Percentiles rank a stretch among this genome's conserved stretches.
Conservation (phyloP, 352 stramenopile genomes). For the Globisporangium acanthophoron region DNA sequence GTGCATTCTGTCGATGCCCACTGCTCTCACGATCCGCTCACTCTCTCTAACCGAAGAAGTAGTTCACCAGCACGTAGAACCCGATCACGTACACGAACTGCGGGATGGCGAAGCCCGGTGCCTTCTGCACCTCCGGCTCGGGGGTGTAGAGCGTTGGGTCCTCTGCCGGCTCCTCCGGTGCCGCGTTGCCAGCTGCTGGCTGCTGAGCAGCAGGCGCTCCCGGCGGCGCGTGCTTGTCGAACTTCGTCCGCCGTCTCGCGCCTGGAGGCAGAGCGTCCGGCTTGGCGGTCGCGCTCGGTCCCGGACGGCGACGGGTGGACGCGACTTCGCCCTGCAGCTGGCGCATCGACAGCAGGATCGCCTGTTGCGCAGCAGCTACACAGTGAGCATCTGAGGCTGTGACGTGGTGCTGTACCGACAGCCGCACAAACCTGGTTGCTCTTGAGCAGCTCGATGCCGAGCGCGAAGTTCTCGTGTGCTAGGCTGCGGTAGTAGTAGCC, state of each 20-base stretch:
- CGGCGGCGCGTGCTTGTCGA: conserved; percentile 41
- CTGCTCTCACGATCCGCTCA: background rate
- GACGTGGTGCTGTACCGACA: background rate
- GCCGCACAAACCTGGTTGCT: conserved; percentile 55
- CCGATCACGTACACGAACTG: conserved; percentile 61
- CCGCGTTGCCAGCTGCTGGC: background rate
- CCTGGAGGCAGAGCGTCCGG: conserved; percentile 42
- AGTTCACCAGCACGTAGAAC: conserved; percentile 67
- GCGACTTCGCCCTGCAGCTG: conserved; percentile 73
- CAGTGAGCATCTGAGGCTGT: background rate
- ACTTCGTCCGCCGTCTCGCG: conserved; percentile 58
- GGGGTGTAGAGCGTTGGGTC: conserved; percentile 42
- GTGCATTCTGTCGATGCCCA: background rate
- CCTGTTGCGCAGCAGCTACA: conserved; percentile 17
- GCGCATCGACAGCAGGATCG: conserved; percentile 72
- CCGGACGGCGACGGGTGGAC: conserved; percentile 38
- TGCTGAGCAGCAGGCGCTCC: conserved; percentile 5
- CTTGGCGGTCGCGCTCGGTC: conserved; percentile 37
- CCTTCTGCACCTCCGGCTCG: conserved; percentile 41
- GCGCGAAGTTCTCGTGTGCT: conserved; percentile 61
- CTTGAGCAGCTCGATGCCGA: conserved; percentile 74
- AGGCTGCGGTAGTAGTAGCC: conserved; percentile 84
- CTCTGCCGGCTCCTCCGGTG: conserved; percentile 21
- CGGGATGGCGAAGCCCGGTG: conserved; percentile 44
- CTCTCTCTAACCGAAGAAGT: conserved; percentile 46